Base-by-base conservation (phyloP, 305 asterid genomes). In the Euphrasia arctica region DNA sequence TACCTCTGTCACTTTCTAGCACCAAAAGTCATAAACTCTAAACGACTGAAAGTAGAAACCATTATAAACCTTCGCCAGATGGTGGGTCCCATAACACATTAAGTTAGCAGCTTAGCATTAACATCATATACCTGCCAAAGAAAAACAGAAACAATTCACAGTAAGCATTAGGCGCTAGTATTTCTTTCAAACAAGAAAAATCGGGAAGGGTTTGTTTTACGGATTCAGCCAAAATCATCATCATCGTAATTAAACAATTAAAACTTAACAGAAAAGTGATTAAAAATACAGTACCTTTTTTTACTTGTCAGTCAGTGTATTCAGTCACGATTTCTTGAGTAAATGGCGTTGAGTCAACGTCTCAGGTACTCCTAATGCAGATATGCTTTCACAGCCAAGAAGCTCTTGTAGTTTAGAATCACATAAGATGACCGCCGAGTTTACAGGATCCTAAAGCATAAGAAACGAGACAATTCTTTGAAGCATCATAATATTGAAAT, bases 341-440 rank as follows among this genome's bases (percentile, higher is more conserved):
- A 81, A 78, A 64, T 84, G 89, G 52, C 73, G 83, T 6, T 66
- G 80, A 9, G 84, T 79, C 80, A 84, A 71, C 75, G 62, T 71
- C 72, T 84, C 83, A 4, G 87, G 89, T 64, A 87, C 73, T 62
- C 77, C 83, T 71, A 82, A 62, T 45, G 83, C 83, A 56, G 87
- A 80, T 57, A 87, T 71, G 74, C 84, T 77, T 67, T 76, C 82
- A 73, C 89, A 82, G n/a, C 87, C 89, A 43, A 87, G 87, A 76
- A 84, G 85, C 60, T 80, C 87, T 70, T 80, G 81, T 49, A 86
- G 66, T 71, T 86, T 86, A 22, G 65, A 84, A 77, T 86, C 87
- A 60, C 95, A 86, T 51, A 67, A 1, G 63, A 87, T 76, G 11
- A 71, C 70, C 27, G 84, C 73, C 9, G 83, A 65, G 63, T 87